Base-by-base conservation (phyloP, 208 protist genomes). In the Herpetomonas tarakana region DNA sequence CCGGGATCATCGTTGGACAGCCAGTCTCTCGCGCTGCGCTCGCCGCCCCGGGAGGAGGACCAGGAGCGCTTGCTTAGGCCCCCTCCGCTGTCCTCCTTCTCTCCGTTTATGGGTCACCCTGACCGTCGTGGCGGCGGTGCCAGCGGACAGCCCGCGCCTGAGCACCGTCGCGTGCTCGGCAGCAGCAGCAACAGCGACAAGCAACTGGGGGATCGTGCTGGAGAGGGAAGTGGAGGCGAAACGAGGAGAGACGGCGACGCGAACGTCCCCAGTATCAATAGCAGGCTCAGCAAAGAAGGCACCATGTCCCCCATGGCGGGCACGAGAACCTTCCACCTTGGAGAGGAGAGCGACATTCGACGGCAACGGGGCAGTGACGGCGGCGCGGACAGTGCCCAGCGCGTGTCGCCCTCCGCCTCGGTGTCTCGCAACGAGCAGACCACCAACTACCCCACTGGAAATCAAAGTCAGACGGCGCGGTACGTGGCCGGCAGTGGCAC, bases 71-170 rank as follows among this genome's bases (percentile, higher is more conserved):
- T 29, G 16, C 26, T 9, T n/a, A 25, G 35, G 2, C 63, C 63
- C 16, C 63, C 63, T 7, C 58, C 65, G 41, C 58, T 64, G 41
- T 55, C 41, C 26, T 51, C 28, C 41, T 71, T 71, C 31, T 11
- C 57, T 0, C 29, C 30, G 6, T 44, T 58, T 1, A 29, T 47
- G 4, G 11, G 52, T 1, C 47, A 28, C 2, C 16, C 31, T 2
- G 35, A 18, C 6, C 58, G 45, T 3, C 58, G 31, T 3, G 16
- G 1, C 22, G 11, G 16, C 28, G 26, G 22, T 2, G 38, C 18
- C 57, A 3, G 39, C 30, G 4, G 55, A 61, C 6, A 58, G 65
- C 12, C 57, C 29, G 19, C 25, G 25, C 24, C 11, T 11, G 27
- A 62, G 19, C 28, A 44, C 27, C 45, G 24, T n/a, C 46, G 30